Conservation (phyloP, 1,284 basidiomycete genomes). For the Heterobasidion irregulare region DNA sequence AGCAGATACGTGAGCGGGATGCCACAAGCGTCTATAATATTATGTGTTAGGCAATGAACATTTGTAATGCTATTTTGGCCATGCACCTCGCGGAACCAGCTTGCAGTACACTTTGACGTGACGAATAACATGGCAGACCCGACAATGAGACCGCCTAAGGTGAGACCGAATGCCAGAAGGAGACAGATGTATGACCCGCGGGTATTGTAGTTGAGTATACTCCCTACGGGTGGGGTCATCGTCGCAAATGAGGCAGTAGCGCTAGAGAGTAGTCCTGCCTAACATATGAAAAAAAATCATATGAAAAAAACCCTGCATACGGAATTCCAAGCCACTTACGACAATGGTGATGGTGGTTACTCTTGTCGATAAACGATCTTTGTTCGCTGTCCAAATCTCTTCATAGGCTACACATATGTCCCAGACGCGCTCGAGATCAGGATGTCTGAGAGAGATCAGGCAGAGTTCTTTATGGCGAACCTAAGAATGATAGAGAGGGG, state of each 20-base stretch:
- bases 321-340: neutral
- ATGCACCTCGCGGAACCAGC: neutral
- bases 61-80: neutral
- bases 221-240: neutral
- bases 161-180: neutral
- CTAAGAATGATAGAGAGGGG: no score
- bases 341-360: neutral
- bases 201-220: neutral
- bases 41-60: neutral
- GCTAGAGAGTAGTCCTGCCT: neutral
- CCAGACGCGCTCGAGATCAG: no score
- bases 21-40: slow-evolving; percentile 6
- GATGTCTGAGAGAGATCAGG: no score
- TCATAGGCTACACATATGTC: no score
- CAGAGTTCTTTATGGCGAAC: no score
- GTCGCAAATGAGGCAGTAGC: neutral
- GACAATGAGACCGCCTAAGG: neutral
- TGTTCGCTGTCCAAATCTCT: neutral
- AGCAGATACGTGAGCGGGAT: slow-evolving; percentile 3
- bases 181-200: neutral
- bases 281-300: neutral
- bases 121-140: neutral
- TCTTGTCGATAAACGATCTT: neutral
- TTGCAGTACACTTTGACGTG: neutral
- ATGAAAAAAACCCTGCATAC: neutral